Percentiles rank a stretch among this genome's conserved stretches.
Evolutionary conservation across 805 yeast genomes (phyloP).

Genomic region (Tetrapisispora nanseiensis): DNA sequence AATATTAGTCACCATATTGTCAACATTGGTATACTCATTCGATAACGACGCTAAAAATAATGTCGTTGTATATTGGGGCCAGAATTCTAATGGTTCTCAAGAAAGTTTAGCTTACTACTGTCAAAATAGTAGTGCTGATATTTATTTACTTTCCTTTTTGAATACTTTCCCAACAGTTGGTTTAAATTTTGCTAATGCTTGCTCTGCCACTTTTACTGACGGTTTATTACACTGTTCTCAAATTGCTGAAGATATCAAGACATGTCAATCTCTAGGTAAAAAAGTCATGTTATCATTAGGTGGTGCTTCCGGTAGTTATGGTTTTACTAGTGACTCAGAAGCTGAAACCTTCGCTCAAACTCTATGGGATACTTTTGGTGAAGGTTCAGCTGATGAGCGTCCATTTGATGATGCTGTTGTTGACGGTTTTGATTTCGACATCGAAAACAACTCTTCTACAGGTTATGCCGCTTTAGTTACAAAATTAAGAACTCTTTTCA

Average conservation of each 20-base stretch:
- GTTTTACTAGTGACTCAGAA: slow-evolving; percentile 73
- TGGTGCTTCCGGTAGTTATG: slow-evolving; percentile 76
- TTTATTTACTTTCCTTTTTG: slow-evolving; percentile 63
- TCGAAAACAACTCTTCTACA: slow-evolving; percentile 51
- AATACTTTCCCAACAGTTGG: slow-evolving; percentile 45
- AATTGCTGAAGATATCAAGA: slow-evolving; percentile 58
- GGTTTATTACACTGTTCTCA: slow-evolving; percentile 38
- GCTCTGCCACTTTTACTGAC: slow-evolving; percentile 32
- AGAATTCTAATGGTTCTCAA: slow-evolving; percentile 59
- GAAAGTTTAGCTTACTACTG: slow-evolving; percentile 46
- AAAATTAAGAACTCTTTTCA: slow-evolving; percentile 43
- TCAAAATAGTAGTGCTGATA: slow-evolving; percentile 56
- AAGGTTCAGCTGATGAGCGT: slow-evolving; percentile 46
- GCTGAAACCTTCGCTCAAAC: slow-evolving; percentile 54
- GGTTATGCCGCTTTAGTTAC: slow-evolving; percentile 62
- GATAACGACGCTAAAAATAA: slow-evolving; percentile 39
- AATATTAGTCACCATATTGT: slow-evolving; percentile 32
- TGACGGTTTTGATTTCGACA: slow-evolving; percentile 91
- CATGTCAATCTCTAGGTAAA: slow-evolving; percentile 74
- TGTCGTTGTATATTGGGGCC: slow-evolving; percentile 87
- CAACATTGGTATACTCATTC: slow-evolving; percentile 19
- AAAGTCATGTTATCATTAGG: slow-evolving; percentile 64
- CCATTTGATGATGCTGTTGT: slow-evolving; percentile 65
- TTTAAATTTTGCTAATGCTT: slow-evolving; percentile 50
- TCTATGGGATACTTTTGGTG: slow-evolving; percentile 55